Base-by-base conservation (phyloP, 1,284 basidiomycete genomes). In the Trametes hirsuta region DNA sequence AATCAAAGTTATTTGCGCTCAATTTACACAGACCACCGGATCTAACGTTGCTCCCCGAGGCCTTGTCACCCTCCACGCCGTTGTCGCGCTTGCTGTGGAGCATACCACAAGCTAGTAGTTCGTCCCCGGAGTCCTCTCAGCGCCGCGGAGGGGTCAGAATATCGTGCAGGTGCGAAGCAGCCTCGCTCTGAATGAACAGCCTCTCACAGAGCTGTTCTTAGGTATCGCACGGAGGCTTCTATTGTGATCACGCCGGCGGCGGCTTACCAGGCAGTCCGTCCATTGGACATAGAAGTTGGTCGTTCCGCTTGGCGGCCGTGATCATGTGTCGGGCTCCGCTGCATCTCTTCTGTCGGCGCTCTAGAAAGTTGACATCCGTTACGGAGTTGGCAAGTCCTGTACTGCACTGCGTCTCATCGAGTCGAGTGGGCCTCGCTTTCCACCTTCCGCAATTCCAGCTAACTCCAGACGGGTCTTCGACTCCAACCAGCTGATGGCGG, bases 181-280 rank as follows among this genome's bases (percentile, higher is more conserved):
- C 34, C 25, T 24, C 22, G 36, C 25, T 42, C 8, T 51, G 41
- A 53, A 54, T 49, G 50, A 49, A 48, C 25, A 56, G 63, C 49
- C 63, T 64, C 59, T 55, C 63, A 56, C 63, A 61, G 59, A 25
- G 44, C 59, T 51, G 53, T 62, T 59, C 63, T 51, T 47, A 57
- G 58, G 21, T 40, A 39, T 53, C 49, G 44, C 51, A 41, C 40
- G 15, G 18, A 3, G 34, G 45, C 35, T 44, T 59, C 61, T 44
- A 25, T 59, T 62, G 57, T 62, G 61, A 59, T 62, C 57, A 50
- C 45, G 53, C 51, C 48, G 40, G n/a, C 39, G 34, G 47, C 45
- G 46, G 53, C 58, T 50, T 48, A 47, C 51, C 54, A 45, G 44
- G 59, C 60, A 34, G 42, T 53, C 45, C 37, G 41, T 44, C 53